Evolutionary conservation across 192 early-diverging fungal species (phyloP).

Genomic region (Funneliformis mosseae): DNA sequence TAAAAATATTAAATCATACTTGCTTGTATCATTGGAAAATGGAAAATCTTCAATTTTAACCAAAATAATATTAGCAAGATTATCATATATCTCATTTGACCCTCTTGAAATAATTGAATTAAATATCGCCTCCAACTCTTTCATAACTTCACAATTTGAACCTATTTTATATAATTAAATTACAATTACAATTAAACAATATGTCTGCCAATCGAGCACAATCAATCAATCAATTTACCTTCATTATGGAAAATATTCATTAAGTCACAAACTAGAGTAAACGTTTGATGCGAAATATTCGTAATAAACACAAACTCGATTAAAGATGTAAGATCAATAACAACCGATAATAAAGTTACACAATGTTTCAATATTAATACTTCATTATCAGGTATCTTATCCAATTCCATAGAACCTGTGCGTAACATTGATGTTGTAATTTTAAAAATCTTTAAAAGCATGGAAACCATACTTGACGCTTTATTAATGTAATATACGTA

Average conservation of each 20-base stretch:
- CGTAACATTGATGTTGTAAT: slow-evolving; percentile 2
- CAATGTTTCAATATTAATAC: neutral
- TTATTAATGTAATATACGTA: neutral
- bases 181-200: neutral
- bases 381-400: neutral
- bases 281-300: neutral
- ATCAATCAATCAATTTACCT: neutral
- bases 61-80: neutral
- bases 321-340: neutral
- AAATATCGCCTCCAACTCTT: neutral
- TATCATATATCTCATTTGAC: slow-evolving; percentile 11
- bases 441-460: neutral
- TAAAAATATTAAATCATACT: neutral
- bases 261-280: neutral
- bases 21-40: neutral
- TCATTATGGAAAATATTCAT: slow-evolving; percentile 8
- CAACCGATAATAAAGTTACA: neutral
- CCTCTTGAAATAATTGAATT: slow-evolving; percentile 3
- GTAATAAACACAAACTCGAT: neutral
- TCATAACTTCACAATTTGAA: neutral
- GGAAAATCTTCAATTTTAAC: neutral
- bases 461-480: neutral
- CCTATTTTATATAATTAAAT: neutral
- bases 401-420: too few species aligned
- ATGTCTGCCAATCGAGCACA: neutral